phyloP scores from a whole-genome alignment of 2,329 filamentous ascomycete species.

The Epichloe festucae region DNA sequence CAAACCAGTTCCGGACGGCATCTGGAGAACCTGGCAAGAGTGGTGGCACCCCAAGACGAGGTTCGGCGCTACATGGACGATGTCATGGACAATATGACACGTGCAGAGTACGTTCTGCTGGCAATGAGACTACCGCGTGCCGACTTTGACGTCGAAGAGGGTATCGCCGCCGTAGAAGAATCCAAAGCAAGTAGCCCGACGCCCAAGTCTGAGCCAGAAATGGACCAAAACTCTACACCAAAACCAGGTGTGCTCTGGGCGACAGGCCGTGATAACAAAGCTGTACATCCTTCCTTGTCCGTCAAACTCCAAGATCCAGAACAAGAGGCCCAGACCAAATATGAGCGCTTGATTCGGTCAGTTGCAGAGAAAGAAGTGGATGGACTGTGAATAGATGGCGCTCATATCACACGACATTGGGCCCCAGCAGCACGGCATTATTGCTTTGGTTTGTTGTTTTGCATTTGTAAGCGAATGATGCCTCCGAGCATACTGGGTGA shows the following conservation, averaged over 20 bases:
- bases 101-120: slow-evolving; percentile 53
- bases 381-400: slow-evolving; percentile 5
- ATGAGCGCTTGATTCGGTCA: slow-evolving; percentile 25
- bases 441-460: background rate
- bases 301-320: slow-evolving; percentile 21
- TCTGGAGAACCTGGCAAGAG: slow-evolving; percentile 46
- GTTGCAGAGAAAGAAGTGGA: slow-evolving; percentile 22
- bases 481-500: background rate
- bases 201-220: slow-evolving; percentile 16
- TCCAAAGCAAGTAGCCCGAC: slow-evolving; percentile 18
- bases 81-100: slow-evolving; percentile 55
- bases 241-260: slow-evolving; percentile 25
- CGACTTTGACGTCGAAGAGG: slow-evolving; percentile 18
- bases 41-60: slow-evolving; percentile 50
- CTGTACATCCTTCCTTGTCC: slow-evolving; percentile 5
- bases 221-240: slow-evolving; percentile 11
- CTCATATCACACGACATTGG: too few species aligned
- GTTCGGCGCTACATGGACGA: slow-evolving; percentile 57
- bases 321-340: slow-evolving; percentile 21
- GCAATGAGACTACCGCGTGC: slow-evolving; percentile 50
- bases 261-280: slow-evolving; percentile 8
- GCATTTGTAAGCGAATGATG: background rate
- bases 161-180: slow-evolving; percentile 14
- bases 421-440: too few species aligned
- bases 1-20: slow-evolving; percentile 40